Base-by-base conservation (phyloP, 306 rosid genomes). In the Corylus heterophylla region DNA sequence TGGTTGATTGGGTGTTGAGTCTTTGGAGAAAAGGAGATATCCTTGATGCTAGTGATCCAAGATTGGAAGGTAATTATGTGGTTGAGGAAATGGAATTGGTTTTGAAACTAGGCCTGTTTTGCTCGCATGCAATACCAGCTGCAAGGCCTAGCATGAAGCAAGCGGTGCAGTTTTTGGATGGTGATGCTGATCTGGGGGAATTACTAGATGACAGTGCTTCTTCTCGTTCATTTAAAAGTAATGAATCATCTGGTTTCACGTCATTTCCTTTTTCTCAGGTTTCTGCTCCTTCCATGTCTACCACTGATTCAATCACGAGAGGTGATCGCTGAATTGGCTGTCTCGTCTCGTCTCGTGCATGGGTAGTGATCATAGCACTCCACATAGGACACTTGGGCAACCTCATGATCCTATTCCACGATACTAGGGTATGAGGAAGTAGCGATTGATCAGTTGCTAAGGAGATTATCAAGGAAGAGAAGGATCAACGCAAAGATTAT, bases 41-140 rank as follows among this genome's bases (percentile, higher is more conserved):
- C 29, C 35, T 58, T 9, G 6, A 3, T 22, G 35, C 64, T 22
- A 20, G 64, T 22, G 64, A 58, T 58, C 64, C 35, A 22, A 58
- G 64, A 58, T 58, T 58, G 64, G 64, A 58, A 58, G 64, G 64
- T 9, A 22, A 58, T 58, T 58, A 58, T 22, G 64, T 22, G 64
- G 13, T 58, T 6, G 64, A 22, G 64, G 64, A 58, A 58, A 58
- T 58, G 64, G 31, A 2, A 20, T 22, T 58, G 64, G 64, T 58
- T 22, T 9, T 58, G 64, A 18, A 58, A 58, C 14, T 58, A 2
- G 64, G 64, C 29, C 35, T 58, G 5, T 13, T 58, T 10, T 58
- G 64, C 64, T 58, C 64, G 0, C 12, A 20, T 20, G 35, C 12
- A 22, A 58, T 2, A 8, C 64, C 64, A 10, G 16, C 16, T 0